Evolutionary conservation across 2,329 filamentous ascomycete species (phyloP).

Genomic region (Diaporthe sp.): DNA sequence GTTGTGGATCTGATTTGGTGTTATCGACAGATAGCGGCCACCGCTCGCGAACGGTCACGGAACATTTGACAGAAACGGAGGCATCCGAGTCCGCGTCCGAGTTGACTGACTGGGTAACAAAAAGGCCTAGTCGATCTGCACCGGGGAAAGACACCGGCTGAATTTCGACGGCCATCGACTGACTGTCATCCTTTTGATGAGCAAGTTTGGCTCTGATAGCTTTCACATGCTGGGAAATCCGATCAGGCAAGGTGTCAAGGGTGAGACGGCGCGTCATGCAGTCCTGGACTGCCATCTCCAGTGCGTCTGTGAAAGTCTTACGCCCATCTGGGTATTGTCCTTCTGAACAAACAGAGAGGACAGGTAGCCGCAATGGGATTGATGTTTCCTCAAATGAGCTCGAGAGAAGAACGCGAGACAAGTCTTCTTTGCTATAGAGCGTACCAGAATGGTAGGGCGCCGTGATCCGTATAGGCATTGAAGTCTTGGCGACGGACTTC

Average conservation of each 20-base stretch:
- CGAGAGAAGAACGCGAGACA: not conserved
- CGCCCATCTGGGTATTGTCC: not conserved
- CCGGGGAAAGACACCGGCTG: not conserved
- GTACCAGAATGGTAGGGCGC: constrained; percentile 1
- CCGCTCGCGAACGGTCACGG: not conserved
- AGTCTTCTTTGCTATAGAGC: constrained; percentile 6
- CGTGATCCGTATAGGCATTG: constrained; percentile 11
- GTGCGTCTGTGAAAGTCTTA: not conserved
- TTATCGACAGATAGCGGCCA: not conserved
- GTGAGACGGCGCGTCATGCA: not conserved
- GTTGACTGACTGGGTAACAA: not conserved
- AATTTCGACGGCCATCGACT: not conserved
- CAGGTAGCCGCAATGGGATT: not conserved
- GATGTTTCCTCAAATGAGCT: not conserved
- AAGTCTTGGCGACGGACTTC: not conserved
- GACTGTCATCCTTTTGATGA: not conserved
- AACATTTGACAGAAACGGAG: not conserved
- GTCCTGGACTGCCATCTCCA: not conserved
- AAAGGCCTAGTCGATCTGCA: not conserved
- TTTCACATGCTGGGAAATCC: not conserved
- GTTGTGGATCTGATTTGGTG: not conserved
- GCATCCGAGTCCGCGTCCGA: not conserved
- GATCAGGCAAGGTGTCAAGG: not conserved
- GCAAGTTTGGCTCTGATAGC: not conserved
- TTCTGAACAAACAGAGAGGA: constrained; percentile 8